Base-by-base conservation (phyloP, 306 rosid species). In the Fagus sylvatica region DNA sequence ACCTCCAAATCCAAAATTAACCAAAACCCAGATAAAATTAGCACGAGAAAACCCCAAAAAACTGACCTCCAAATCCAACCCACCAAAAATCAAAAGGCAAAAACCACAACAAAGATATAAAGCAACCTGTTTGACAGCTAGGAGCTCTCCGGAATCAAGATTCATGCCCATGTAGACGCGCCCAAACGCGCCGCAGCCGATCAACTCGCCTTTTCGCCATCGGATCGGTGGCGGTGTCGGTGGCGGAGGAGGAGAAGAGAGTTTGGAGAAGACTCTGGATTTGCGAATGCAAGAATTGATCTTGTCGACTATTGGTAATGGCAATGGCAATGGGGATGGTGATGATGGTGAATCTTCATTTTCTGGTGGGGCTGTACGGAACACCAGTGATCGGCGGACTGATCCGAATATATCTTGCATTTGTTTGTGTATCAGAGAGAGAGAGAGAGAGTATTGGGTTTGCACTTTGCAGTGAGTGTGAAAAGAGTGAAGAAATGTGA, bases 141-240 rank as follows among this genome's bases (percentile, higher is more conserved):
- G 87, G 85, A 96, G 99, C 89, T 96, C 99, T 81, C 99, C 99
- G 36, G 99, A 96, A 69, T 86, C 99, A 74, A 96, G 98, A 85
- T 96, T 96, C 99, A 96, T 96, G 48, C 99, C 99, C 91, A 96
- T 95, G 75, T 96, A 96, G 33, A 96, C 99, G n/a, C 92, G 97
- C 2, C 99, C 99, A 65, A 96, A 96, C 72, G 99, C 98, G 36
- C 99, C 99, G 74, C 96, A 96, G 48, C 99, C 99, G 76, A 96
- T 93, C 90, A 96, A 87, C 84, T 96, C 99, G 36, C 99, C 99
- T 75, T 93, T 96, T 56, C 98, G 93, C 99, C 99, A 96, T 90
- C 99, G 91, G 88, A 96, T 96, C 86, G 89, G 82, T 10, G 83
- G 72, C 12, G 90, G 76, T 51, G 81, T 79, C 34, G 74, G 56